These are phyloP conservation scores for Quercus lobata DNA, from an alignment of 331 rosid genomes.

Conservation along the genomic window DNA sequence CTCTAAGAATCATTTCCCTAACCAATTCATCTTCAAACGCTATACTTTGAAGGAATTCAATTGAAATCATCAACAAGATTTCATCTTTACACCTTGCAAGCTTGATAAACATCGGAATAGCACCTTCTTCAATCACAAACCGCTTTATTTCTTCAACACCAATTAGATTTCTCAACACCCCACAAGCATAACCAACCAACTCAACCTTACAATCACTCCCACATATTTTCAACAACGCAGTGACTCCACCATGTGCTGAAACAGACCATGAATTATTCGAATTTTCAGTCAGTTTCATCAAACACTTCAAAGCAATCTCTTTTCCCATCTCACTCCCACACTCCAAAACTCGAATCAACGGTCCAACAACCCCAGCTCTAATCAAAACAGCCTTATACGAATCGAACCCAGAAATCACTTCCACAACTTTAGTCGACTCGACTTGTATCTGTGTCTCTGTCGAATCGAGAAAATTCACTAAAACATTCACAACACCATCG, in stretches of 20 bases:
- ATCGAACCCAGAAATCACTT: constrained; percentile 43
- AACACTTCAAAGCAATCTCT: constrained; percentile 45
- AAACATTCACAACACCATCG: constrained; percentile 41
- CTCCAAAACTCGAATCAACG: constrained; percentile 64
- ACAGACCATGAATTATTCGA: constrained; percentile 71
- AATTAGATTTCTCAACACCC: constrained; percentile 61
- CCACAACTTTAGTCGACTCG: constrained; percentile 36
- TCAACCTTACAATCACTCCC: constrained; percentile 30
- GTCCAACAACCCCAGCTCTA: constrained; percentile 45
- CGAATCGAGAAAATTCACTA: constrained; percentile 57
- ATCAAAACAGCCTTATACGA: constrained; percentile 38
- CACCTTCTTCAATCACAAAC: constrained; percentile 74
- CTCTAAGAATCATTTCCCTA: constrained; percentile 47
- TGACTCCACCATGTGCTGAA: constrained; percentile 83
- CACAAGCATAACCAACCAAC: constrained; percentile 61
- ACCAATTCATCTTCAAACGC: constrained; percentile 65
- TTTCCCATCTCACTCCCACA: constrained; percentile 50
- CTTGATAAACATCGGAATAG: constrained; percentile 39
- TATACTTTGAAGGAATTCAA: constrained; percentile 51
- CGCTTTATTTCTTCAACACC: constrained; percentile 78
- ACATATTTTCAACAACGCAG: constrained; percentile 58
- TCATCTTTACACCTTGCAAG: constrained; percentile 61
- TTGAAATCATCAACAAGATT: constrained; percentile 54
- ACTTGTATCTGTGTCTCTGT: constrained; percentile 52
- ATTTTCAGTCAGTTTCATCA: constrained; percentile 52